These are phyloP conservation scores for Agastache rugosa DNA, from an alignment of 257 asterid species.

Conservation along the genomic window DNA sequence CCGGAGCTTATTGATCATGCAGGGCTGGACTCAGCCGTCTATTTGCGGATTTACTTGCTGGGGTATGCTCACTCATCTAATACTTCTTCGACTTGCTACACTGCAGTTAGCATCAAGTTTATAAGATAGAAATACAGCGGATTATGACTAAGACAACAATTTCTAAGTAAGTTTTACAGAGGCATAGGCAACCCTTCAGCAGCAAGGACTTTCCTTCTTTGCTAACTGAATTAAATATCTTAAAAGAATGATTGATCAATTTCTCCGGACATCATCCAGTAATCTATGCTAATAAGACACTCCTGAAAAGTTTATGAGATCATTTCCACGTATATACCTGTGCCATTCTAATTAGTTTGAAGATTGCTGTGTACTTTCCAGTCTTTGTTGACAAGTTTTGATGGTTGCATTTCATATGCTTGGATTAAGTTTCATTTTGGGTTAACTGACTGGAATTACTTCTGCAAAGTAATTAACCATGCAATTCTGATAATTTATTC, in stretches of 20 bases:
- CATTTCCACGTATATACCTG: neutral
- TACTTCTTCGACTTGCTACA: constrained; percentile 3
- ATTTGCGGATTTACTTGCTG: constrained; percentile 88
- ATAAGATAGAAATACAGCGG: neutral
- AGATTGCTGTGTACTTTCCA: neutral
- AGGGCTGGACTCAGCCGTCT: constrained; percentile 91
- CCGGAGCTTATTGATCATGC: constrained; percentile 96
- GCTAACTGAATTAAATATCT: neutral
- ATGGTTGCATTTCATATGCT: neutral
- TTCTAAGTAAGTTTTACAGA: neutral
- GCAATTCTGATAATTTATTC: neutral
- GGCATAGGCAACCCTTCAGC: neutral
- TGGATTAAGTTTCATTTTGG: neutral
- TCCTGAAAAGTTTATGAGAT: constrained; percentile 6
- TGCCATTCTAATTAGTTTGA: neutral
- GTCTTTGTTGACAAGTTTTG: neutral
- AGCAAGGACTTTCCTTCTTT: neutral
- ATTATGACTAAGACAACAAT: neutral
- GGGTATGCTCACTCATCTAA: constrained; percentile 58
- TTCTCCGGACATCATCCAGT: neutral
- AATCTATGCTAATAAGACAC: neutral
- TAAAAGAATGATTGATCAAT: neutral
- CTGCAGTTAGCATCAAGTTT: constrained; percentile 10
- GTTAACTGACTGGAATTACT: neutral
- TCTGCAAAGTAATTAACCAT: neutral